Base-by-base conservation (phyloP, 2,329 filamentous ascomycete genomes). In the Aaosphaeria arxii region DNA sequence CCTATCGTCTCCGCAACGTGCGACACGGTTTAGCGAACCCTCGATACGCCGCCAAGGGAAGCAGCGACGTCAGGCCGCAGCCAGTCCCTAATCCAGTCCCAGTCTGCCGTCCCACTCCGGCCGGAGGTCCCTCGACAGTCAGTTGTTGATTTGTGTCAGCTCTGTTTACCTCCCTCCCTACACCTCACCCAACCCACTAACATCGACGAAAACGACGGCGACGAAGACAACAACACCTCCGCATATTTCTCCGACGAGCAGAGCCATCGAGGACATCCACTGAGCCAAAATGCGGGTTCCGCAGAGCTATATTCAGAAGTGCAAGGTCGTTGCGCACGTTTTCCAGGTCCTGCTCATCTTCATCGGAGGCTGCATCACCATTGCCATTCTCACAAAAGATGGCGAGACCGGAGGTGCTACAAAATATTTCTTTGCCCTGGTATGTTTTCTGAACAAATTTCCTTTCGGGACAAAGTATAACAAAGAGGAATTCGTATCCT, bases 361-460 rank as follows among this genome's bases (percentile, higher is more conserved):
- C 65, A 64, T 85, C 30, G 78, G 74, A 40, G 80, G 76, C 72
- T 79, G 76, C 46, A 67, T 85, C 43, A 80, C 79, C 7, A 77
- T 85, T 48, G 78, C 79, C 4, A 74, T 85, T 11, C 75, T 83
- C 61, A 81, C 79, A 5, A 80, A 80, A 56, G 69, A 70, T 31
- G 80, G 76, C 40, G 67, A 69, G 3, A 77, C 75, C 46, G 81
- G 81, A 58, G 79, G 80, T 6, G 72, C 78, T 42, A 75, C 78
- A 17, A 77, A 72, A 42, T 85, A 74, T 64, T 83, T 77, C 61
- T 83, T 84, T 63, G 77, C 75, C 43, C 60, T 84, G 73, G 80
- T 83, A 71, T 59, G 77, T 55, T 3, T 38, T 36, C 3, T n/a
- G 4, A n/a, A 9, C 7, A n/a, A 4, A 36, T 36, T n/a, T 9